Conservation (phyloP, 169 alveolate species). For the Plasmodium billcollinsi region DNA sequence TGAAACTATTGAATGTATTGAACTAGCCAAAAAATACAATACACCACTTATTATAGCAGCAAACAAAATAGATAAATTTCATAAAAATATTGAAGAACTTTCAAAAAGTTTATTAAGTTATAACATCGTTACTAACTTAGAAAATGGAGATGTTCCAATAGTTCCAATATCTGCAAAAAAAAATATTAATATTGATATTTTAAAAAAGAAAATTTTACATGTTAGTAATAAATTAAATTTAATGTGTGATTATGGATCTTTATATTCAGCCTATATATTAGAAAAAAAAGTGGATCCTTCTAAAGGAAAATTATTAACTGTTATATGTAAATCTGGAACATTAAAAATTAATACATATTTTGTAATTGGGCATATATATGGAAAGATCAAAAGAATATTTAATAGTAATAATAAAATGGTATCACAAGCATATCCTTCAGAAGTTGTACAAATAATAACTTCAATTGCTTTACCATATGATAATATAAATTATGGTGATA, state of each 20-base stretch:
- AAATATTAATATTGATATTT: conserved; percentile 85
- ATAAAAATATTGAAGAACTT: conserved; percentile 63
- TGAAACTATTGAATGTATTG: conserved; percentile 93
- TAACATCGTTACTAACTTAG: conserved; percentile 84
- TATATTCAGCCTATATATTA: conserved; percentile 82
- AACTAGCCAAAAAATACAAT: conserved; percentile 83
- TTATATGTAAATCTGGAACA: conserved; percentile 80
- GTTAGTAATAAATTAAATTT: conserved; percentile 85
- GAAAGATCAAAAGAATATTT: conserved; percentile 74
- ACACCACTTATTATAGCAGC: conserved; percentile 92
- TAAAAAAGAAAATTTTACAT: conserved; percentile 83
- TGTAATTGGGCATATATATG: conserved; percentile 36
- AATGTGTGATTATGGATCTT: conserved; percentile 77
- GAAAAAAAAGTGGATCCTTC: conserved; percentile 81
- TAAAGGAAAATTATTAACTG: conserved; percentile 80
- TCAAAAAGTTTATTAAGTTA: conserved; percentile 78
- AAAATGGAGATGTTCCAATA: conserved; percentile 84
- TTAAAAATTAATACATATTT: conserved; percentile 77
- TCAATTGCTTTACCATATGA: conserved; percentile 47
- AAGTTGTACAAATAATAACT: conserved; percentile 78
- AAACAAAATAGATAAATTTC: conserved; percentile 91
- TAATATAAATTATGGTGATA: conserved; percentile 78
- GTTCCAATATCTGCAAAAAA: conserved; percentile 91
- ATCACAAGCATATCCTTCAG: conserved; percentile 82
- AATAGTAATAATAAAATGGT: conserved; percentile 65